A percentile compares a stretch with the other conserved stretches of the same genome.
phyloP scores from a whole-genome alignment of 73 alveolate genomes.

The Uronychia binucleata region DNA sequence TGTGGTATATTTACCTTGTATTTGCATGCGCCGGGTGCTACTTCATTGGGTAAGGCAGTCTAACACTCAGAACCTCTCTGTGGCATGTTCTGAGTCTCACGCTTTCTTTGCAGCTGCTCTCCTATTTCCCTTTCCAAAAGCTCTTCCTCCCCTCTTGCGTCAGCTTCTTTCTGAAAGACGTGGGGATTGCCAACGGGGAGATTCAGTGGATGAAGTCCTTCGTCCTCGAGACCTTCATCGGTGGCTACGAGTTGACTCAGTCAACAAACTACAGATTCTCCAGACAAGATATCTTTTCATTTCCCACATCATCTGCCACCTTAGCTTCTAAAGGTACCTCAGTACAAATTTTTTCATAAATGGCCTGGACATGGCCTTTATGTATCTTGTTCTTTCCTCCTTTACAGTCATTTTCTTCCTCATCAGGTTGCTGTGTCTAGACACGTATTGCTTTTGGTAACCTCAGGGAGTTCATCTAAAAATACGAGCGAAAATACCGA shows the following conservation, averaged over 20 bases:
- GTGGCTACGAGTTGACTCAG: not conserved
- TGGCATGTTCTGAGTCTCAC: constrained; percentile 27
- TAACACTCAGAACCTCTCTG: not conserved
- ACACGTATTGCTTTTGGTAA: not conserved
- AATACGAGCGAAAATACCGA: constrained; percentile 8
- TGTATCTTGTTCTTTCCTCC: not conserved
- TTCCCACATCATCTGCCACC: not conserved
- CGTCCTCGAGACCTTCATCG: not conserved
- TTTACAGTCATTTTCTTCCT: not conserved
- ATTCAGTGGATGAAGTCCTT: not conserved
- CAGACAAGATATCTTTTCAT: not conserved
- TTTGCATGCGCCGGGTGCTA: not conserved
- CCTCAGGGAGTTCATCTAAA: not conserved
- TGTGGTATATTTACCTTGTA: constrained; percentile 3
- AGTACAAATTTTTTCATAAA: not conserved
- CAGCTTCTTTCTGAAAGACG: constrained; percentile 2
- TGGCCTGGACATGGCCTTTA: not conserved
- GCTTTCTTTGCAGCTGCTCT: constrained; percentile 8
- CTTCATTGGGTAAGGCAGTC: not conserved
- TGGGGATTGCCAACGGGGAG: constrained; percentile 8
- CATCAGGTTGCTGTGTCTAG: not conserved
- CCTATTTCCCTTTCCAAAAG: constrained; percentile 11
- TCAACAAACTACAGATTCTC: not conserved
- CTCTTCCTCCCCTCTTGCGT: constrained; percentile 13
- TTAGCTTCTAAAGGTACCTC: not conserved